Evolutionary conservation across 2,329 filamentous ascomycete species (phyloP), one percentile per base, ranked within the genome.

Genomic region (Aspergillus quadrilineatus): DNA sequence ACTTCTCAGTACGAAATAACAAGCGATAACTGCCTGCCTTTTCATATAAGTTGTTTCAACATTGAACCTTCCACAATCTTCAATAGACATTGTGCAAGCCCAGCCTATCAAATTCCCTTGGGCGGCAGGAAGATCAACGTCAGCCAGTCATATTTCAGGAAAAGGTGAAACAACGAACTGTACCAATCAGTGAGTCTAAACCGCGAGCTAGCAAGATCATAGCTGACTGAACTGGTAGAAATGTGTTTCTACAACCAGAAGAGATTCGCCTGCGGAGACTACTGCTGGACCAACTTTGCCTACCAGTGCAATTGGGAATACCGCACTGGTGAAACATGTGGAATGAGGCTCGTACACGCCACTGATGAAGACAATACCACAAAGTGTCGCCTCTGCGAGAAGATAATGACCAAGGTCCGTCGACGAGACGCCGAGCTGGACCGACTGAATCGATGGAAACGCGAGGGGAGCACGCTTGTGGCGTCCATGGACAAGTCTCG

Each of bases 171-270:
- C 72, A 60, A 60, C 59, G 54, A 65, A 63, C 61, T 61, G 57
- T 62, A 57, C 57, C 60, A 56, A 59, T 54, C 68, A 72, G 72
- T 74, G 60, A 64, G 71, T 73, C 68, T 65, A 60, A 10, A 64
- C 65, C 58, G 48, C 48, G 60, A 57, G 51, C 62, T 55, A 57
- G 49, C 60, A 51, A 43, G 53, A 59, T 39, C 46, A 58, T 60
- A 55, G 61, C 69, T 75, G 61, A 75, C 64, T 46, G 59, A 63
- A 64, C 52, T 63, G 59, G 68, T 67, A 77, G 81, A 71, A 66
- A 96, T 97, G 93, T 97, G 93, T 80, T 97, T 94, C 82, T 97
- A 92, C 81, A 92, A 97, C 69, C 89, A 93, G 77, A 91, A 88
- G 74, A 84, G 85, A 66, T 96, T 89, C 83, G 76, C 76, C 56